Evolutionary conservation across 2,329 filamentous ascomycete species (phyloP).

Genomic region (Fusarium algeriense): DNA sequence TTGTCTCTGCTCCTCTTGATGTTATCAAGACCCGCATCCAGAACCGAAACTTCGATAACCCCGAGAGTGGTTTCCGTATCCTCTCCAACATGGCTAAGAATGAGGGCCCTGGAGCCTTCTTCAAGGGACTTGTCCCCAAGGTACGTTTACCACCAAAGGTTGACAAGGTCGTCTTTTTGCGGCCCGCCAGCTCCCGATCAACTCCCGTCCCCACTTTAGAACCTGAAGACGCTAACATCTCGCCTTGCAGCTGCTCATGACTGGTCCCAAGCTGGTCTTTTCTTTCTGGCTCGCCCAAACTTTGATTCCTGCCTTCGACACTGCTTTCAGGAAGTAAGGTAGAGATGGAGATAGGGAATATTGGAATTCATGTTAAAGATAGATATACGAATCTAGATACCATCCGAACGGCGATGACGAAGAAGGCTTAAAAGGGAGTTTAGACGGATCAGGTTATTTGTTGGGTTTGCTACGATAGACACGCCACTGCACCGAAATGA

Average conservation of each 20-base stretch:
- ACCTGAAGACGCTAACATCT: conserved; percentile 30
- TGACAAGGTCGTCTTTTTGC: background rate
- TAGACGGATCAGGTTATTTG: conserved; percentile 40
- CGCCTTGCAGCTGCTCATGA: conserved; percentile 83
- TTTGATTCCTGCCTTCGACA: conserved; percentile 90
- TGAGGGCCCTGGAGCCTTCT: conserved; percentile 89
- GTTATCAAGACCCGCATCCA: conserved; percentile 99
- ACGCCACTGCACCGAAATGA: conserved; percentile 25
- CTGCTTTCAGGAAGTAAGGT: conserved; percentile 53
- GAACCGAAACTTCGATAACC: conserved; percentile 98
- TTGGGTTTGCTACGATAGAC: conserved; percentile 45
- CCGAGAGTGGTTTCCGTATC: conserved; percentile 92
- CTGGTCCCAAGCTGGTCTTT: conserved; percentile 97
- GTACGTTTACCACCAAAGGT: conserved; percentile 53
- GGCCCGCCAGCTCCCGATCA: conserved; percentile 10
- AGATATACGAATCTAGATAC: conserved; percentile 34
- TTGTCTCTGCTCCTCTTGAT: conserved; percentile 96
- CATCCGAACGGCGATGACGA: conserved; percentile 21
- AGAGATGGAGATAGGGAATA: conserved; percentile 9
- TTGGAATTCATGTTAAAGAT: conserved; percentile 28
- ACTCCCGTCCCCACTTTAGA: conserved; percentile 23
- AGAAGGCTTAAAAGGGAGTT: conserved; percentile 32
- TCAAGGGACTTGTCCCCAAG: conserved; percentile 97
- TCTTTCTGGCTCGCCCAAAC: conserved; percentile 99
- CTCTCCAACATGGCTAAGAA: conserved; percentile 92